Percentiles rank a stretch among this genome's conserved stretches.
Conservation (phyloP, 2,329 filamentous ascomycete species). For the Neocucurbitaria cava region DNA sequence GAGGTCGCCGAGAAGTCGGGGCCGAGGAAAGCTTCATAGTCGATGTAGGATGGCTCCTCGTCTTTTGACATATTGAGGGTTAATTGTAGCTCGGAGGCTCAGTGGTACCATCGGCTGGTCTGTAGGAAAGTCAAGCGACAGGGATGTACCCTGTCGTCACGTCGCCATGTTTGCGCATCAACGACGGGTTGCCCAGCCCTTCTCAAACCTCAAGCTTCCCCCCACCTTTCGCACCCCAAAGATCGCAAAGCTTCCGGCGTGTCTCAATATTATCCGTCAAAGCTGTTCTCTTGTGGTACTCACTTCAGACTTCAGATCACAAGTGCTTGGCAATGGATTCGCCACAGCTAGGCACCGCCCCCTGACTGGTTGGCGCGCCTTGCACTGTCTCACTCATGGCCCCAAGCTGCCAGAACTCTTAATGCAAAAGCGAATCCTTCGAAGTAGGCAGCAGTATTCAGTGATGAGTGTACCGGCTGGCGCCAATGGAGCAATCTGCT, state of each 20-base stretch:
- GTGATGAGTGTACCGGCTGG: background rate
- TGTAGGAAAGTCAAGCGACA: background rate
- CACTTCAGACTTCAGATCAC: too few species aligned
- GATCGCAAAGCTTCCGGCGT: too few species aligned
- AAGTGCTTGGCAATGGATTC: background rate
- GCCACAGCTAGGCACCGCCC: background rate
- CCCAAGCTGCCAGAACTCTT: too few species aligned
- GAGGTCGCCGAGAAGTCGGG: conserved; percentile 79
- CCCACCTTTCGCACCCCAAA: too few species aligned
- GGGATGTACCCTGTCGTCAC: conserved; percentile 2
- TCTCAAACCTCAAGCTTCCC: too few species aligned
- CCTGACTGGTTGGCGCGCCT: too few species aligned
- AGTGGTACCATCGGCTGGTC: background rate
- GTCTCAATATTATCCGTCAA: too few species aligned
- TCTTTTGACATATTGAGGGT: conserved; percentile 41
- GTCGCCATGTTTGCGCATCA: background rate
- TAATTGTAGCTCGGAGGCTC: conserved; percentile 11
- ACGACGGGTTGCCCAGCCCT: too few species aligned
- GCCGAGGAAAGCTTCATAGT: conserved; percentile 90
- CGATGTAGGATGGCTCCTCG: conserved; percentile 81
- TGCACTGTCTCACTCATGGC: too few species aligned
- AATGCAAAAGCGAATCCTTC: background rate
- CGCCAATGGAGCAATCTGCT: background rate
- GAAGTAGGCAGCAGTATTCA: background rate
- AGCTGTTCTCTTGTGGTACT: too few species aligned